Percentiles rank a stretch among this genome's conserved stretches.
These are phyloP conservation scores for Claviceps paspali DNA, from an alignment of 2,329 filamentous ascomycete species.

Conservation along the genomic window DNA sequence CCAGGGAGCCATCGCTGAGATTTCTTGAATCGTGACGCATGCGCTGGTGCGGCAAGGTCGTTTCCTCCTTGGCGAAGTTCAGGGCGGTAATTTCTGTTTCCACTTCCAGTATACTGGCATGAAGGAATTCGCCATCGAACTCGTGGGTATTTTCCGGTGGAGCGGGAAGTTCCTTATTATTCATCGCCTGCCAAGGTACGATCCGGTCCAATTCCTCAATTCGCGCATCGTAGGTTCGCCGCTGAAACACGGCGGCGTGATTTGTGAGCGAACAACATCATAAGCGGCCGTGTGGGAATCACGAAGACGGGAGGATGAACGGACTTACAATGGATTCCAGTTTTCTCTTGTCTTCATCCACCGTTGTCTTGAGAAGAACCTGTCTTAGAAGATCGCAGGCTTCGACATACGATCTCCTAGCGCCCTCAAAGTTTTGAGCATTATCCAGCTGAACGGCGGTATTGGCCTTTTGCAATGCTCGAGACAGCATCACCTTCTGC, in stretches of 20 bases:
- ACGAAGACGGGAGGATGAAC: background rate
- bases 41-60: constrained; percentile 7
- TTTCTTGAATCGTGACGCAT: constrained; percentile 10
- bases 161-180: constrained; percentile 63
- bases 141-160: constrained; percentile 40
- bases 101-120: background rate
- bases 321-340: constrained; percentile 77
- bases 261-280: background rate
- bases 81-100: constrained; percentile 8
- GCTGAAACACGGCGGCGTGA: constrained; percentile 28
- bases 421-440: constrained; percentile 84
- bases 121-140: constrained; percentile 4
- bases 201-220: constrained; percentile 76
- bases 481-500: constrained; percentile 94
- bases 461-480: constrained; percentile 87
- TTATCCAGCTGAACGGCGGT: constrained; percentile 92
- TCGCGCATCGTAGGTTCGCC: constrained; percentile 76
- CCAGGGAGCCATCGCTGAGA: constrained; percentile 11
- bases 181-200: constrained; percentile 34
- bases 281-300: no score
- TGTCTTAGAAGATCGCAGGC: constrained; percentile 78
- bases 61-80: constrained; percentile 23
- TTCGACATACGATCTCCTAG: constrained; percentile 78
- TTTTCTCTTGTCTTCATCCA: constrained; percentile 77
- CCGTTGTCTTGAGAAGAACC: constrained; percentile 71